Conservation (phyloP, 2,329 filamentous ascomycete species). For the Talaromyces albobiverticillius region DNA sequence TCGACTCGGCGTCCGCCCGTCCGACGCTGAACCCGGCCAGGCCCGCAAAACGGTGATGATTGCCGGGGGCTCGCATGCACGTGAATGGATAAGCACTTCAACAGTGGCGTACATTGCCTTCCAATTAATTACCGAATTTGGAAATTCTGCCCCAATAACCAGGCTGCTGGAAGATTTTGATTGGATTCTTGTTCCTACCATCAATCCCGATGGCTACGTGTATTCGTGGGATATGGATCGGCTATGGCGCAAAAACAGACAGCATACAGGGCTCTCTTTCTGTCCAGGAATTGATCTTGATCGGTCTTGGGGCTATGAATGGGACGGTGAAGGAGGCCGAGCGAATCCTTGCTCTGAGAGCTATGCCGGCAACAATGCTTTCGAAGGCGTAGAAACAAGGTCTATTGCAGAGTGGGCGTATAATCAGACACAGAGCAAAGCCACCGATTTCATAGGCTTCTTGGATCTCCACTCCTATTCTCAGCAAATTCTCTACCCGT, state of each 20-base stretch:
- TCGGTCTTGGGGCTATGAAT: conserved; percentile 78
- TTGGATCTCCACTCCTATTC: conserved; percentile 93
- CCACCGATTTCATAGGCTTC: conserved; percentile 76
- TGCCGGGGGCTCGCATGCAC: conserved; percentile 82
- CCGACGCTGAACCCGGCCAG: conserved; percentile 39
- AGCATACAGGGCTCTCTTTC: conserved; percentile 75
- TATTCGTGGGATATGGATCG: conserved; percentile 92
- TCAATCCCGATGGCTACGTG: conserved; percentile 92
- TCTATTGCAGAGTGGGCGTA: conserved; percentile 76
- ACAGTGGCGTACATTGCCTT: conserved; percentile 90
- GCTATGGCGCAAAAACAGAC: conserved; percentile 88
- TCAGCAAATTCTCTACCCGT: conserved; percentile 91
- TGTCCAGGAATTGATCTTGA: conserved; percentile 89
- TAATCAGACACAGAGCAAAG: conserved; percentile 69
- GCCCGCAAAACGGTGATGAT: conserved; percentile 75
- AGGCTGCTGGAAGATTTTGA: conserved; percentile 81
- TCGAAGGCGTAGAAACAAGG: conserved; percentile 76
- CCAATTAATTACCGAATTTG: conserved; percentile 79
- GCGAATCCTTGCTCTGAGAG: conserved; percentile 87
- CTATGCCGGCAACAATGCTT: conserved; percentile 78
- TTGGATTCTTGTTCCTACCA: conserved; percentile 79
- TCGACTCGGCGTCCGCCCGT: conserved; percentile 64
- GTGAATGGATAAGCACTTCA: conserved; percentile 94
- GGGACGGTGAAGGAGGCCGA: conserved; percentile 66
- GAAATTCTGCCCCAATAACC: conserved; percentile 67